phyloP scores from a whole-genome alignment of 768 basidiomycete species.

The Tulasnella sp. region DNA sequence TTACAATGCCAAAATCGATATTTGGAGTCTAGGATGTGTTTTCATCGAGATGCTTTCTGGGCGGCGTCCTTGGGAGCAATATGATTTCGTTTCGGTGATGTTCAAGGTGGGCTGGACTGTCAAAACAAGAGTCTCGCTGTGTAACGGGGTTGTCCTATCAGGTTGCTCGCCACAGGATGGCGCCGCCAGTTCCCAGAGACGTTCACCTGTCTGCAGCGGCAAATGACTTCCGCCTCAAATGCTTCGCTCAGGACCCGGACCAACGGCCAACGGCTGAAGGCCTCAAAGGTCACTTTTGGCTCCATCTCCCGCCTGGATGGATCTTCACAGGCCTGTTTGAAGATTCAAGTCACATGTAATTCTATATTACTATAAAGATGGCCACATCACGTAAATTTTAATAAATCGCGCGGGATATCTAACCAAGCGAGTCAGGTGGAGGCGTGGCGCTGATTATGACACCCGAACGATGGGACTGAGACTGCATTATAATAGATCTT shows the following conservation, averaged over 20 bases:
- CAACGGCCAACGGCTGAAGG: conserved; percentile 76
- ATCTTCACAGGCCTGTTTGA: conserved; percentile 56
- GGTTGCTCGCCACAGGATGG: conserved; percentile 78
- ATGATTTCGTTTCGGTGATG: conserved; percentile 88
- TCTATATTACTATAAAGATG: no score
- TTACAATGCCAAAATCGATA: conserved; percentile 95
- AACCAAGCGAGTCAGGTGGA: no score
- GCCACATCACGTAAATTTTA: no score
- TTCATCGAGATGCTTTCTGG: conserved; percentile 99
- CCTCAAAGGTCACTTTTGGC: conserved; percentile 74
- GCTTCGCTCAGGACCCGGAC: conserved; percentile 89
- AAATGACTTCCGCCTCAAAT: conserved; percentile 79
- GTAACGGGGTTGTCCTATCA: conserved; percentile 34
- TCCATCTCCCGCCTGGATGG: conserved; percentile 68
- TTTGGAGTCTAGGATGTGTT: conserved; percentile 98
- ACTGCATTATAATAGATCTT: no score
- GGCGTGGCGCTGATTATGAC: no score
- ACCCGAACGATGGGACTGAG: no score
- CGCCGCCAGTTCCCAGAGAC: conserved; percentile 85
- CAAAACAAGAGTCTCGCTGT: conserved; percentile 13
- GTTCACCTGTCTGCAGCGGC: conserved; percentile 72
- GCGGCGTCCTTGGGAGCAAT: conserved; percentile 87
- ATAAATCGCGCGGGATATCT: no score
- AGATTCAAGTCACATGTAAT: conserved; percentile 26
- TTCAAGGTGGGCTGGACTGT: conserved; percentile 61